Base-by-base conservation (phyloP, 2,329 filamentous ascomycete genomes). In the Pseudogymnoascus sp. region DNA sequence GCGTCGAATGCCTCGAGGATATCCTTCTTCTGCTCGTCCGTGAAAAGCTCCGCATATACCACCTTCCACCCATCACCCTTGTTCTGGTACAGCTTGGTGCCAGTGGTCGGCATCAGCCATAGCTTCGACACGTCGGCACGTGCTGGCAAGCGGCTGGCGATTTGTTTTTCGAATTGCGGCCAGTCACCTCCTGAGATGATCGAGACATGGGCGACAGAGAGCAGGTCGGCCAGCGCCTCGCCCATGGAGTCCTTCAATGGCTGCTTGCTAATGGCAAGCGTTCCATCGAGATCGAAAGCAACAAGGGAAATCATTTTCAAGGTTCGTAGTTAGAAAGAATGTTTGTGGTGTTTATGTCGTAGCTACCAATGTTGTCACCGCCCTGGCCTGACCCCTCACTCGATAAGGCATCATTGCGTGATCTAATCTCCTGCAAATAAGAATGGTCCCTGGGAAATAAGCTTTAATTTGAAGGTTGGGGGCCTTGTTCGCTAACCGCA, bases 21-120 rank as follows among this genome's bases (percentile, higher is more conserved):
- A 22, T 69, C 58, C 59, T 66, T 61, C 62, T 66, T 67, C 58
- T 68, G 63, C 4, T 68, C 68, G 14, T 70, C 69, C 62, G 62
- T 72, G 63, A 75, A 76, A 9, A 76, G 69, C 59, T 77, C 74
- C 12, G 74, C 74, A 61, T 73, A 77, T 47, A 71, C 69, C 6
- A 66, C 65, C 22, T 67, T 25, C 74, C 74, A 75, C 6, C 61
- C 64, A 20, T 47, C 62, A n/a, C 63, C 60, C 20, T 67, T 65
- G 65, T 71, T 63, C 22, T 66, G 71, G 67, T 75, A 78, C 7
- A 77, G 72, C 65, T 75, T 75, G 28, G 74, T 76, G 22, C 74
- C 74, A 5, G 72, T 75, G 9, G 74, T 76, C 2, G 75, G 75
- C 73, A 77, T 73, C n/a, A 76, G 68, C 74, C 74, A 77, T 28